These are phyloP conservation scores for Penicillium sp. DNA, from an alignment of 2,329 filamentous ascomycete genomes.

Conservation along the genomic window DNA sequence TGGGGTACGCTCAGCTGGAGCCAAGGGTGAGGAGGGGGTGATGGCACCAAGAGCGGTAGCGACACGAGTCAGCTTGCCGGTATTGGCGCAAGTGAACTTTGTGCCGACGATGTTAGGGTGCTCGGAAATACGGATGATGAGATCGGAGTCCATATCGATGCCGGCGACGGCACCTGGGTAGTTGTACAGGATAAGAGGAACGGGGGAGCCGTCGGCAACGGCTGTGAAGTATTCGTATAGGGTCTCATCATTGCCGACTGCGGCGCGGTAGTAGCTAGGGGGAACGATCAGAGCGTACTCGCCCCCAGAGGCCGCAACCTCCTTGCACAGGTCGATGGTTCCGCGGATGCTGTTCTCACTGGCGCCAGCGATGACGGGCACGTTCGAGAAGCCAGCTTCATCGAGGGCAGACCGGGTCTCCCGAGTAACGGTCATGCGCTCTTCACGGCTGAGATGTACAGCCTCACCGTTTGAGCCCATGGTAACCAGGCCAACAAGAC, in stretches of 20 bases:
- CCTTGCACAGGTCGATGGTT: conserved; percentile 65
- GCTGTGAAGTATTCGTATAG: conserved; percentile 64
- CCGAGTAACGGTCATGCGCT: conserved; percentile 65
- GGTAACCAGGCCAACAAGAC: conserved; percentile 70
- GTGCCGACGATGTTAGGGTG: conserved; percentile 80
- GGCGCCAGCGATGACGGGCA: conserved; percentile 75
- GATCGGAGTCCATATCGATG: conserved; percentile 81
- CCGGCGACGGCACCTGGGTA: conserved; percentile 80
- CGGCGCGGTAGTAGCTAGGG: conserved; percentile 71
- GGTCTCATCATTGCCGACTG: conserved; percentile 61
- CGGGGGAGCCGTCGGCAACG: conserved; percentile 65
- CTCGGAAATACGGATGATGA: conserved; percentile 67
- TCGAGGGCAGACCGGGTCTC: conserved; percentile 75
- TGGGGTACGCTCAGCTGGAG: conserved; percentile 18
- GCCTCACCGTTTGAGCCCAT: conserved; percentile 91
- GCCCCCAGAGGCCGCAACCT: conserved; percentile 59
- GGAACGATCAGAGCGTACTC: conserved; percentile 74
- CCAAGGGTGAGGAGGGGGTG: conserved; percentile 45
- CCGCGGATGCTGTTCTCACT: conserved; percentile 73
- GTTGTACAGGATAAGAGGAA: conserved; percentile 82
- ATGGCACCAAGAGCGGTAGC: conserved; percentile 63
- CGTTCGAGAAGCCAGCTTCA: conserved; percentile 63
- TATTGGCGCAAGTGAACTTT: conserved; percentile 88
- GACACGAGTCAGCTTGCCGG: conserved; percentile 77
- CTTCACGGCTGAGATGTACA: conserved; percentile 68